Base-by-base conservation (phyloP, 1,139 yeast species). In the Groenewaldozyma auringiensis region DNA sequence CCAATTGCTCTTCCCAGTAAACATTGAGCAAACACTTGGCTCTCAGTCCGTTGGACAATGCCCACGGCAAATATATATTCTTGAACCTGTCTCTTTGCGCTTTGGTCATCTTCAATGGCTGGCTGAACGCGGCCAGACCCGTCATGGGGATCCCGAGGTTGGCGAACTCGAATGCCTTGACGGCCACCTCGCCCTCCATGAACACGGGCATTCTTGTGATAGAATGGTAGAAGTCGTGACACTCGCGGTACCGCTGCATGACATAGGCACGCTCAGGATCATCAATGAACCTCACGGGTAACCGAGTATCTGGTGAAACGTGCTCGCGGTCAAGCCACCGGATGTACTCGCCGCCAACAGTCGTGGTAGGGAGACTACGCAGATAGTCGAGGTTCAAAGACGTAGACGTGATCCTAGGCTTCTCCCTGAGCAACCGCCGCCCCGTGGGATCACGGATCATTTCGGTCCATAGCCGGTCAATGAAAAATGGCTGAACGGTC, bases 121-220 rank as follows among this genome's bases (percentile, higher is more conserved):
- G 96, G 55, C 87, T 76, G 21, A 86, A 56, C 0, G 96, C 94
- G 0, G 96, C 96, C 45, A 94, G 66, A 0, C 95, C 95, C 8
- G 96, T 89, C 94, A 94, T 89, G 17, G 97, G 97, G 41, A 94
- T 78, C 2, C 96, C 95, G 50, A 92, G 76, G 62, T 92, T 92
- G 63, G 92, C 83, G 60, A 81, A 94, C 65, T 92, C 99, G 56
- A 94, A 79, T 22, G 89, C 84, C 65, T 92, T 92, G 21, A 92
- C 84, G 0, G 96, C 87, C 43, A 92, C 83, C 61, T 92, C 99
- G 16, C 98, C 99, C 60, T 92, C 98, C 55, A 94, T 79, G 37
- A 85, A 82, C 38, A 89, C 85, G 0, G 97, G 97, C 44, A 87
- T 72, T 6, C 95, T 94, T 0, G 95, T 83, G 35, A 92, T 73